These are phyloP conservation scores for Trypanosoma lewisi DNA, from an alignment of 208 protist species.

Conservation along the genomic window DNA sequence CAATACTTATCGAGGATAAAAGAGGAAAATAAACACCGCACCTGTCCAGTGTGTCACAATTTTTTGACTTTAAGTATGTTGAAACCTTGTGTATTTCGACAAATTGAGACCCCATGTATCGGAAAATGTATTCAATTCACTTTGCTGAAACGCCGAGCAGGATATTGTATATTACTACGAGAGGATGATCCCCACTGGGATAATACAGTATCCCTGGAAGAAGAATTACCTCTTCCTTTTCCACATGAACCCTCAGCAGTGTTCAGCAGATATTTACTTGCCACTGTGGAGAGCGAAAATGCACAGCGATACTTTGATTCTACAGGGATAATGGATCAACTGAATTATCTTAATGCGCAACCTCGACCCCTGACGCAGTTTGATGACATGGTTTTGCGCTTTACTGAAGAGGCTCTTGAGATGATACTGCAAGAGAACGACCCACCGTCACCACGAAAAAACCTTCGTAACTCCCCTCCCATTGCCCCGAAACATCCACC, in stretches of 20 bases:
- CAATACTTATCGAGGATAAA: slow-evolving; percentile 60
- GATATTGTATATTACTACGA: slow-evolving; percentile 64
- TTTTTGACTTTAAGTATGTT: slow-evolving; percentile 45
- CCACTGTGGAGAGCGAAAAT: slow-evolving; percentile 50
- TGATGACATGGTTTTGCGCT: slow-evolving; percentile 49
- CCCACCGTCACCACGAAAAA: slow-evolving; percentile 16
- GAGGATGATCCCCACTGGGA: slow-evolving; percentile 50
- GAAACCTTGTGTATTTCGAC: slow-evolving; percentile 60
- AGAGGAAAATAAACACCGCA: slow-evolving; percentile 43
- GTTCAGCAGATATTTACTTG: slow-evolving; percentile 74
- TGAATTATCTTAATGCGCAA: slow-evolving; percentile 39
- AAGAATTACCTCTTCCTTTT: slow-evolving; percentile 35
- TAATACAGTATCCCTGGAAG: not conserved
- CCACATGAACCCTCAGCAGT: slow-evolving; percentile 47
- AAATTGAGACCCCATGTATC: slow-evolving; percentile 24
- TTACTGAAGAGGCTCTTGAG: slow-evolving; percentile 50
- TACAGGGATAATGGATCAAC: slow-evolving; percentile 42
- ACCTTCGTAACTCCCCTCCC: slow-evolving; percentile 3
- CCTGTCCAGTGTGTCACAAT: slow-evolving; percentile 77
- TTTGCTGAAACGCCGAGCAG: slow-evolving; percentile 52
- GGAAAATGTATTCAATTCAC: slow-evolving; percentile 56
- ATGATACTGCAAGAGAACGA: slow-evolving; percentile 50
- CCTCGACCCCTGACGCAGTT: slow-evolving; percentile 47
- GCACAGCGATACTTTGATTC: slow-evolving; percentile 47
- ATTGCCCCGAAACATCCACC: slow-evolving; percentile 6